These are phyloP conservation scores for Prunus mira DNA, from an alignment of 306 rosid species.

Conservation along the genomic window DNA sequence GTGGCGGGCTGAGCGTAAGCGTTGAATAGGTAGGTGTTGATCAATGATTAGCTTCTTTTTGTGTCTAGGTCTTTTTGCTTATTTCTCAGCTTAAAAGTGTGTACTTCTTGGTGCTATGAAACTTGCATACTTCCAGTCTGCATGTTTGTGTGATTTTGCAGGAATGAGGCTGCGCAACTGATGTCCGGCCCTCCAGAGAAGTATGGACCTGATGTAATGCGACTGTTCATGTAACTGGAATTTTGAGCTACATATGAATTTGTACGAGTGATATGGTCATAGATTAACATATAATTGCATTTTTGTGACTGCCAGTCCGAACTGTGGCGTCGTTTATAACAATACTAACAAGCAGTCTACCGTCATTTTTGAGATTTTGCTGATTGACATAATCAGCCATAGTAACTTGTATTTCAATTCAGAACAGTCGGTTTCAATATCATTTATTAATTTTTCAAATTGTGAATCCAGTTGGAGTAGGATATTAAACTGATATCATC, in stretches of 20 bases:
- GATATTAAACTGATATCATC: neutral
- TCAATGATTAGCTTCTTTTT: neutral
- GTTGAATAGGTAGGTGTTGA: constrained; percentile 28
- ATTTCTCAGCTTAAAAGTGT: neutral
- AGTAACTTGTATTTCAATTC: neutral
- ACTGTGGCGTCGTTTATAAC: neutral
- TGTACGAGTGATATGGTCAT: neutral
- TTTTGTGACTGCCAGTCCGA: neutral
- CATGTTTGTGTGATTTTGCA: neutral
- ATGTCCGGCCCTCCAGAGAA: neutral
- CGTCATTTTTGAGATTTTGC: neutral
- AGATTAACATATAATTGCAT: neutral
- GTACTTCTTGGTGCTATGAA: neutral
- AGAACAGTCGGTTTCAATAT: neutral
- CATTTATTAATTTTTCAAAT: neutral
- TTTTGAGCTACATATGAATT: neutral
- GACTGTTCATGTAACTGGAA: neutral
- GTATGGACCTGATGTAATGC: neutral
- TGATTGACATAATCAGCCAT: neutral
- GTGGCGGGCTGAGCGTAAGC: constrained; percentile 81
- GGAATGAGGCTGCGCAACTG: neutral
- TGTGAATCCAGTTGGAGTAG: neutral
- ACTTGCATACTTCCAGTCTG: neutral
- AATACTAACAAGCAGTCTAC: neutral
- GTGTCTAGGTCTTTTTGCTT: neutral